A percentile compares a stretch with the other conserved stretches of the same genome.
Evolutionary conservation across 306 rosid species (phyloP).

Genomic region (Fragaria ananassa): DNA sequence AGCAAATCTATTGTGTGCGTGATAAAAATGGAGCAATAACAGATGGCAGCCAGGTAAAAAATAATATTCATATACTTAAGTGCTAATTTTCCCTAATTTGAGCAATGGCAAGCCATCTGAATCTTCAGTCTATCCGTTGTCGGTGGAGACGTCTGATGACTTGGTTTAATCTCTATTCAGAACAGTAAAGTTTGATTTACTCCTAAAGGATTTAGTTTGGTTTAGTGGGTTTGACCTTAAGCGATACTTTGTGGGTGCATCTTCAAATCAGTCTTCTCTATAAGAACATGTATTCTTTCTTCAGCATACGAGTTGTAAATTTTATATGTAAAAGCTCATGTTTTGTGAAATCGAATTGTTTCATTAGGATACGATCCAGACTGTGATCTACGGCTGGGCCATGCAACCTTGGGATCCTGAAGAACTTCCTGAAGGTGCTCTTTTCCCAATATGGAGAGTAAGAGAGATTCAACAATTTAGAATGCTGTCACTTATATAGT

Average conservation of each 20-base stretch:
- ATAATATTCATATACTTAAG: background rate
- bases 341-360: background rate
- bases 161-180: background rate
- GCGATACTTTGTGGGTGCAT: background rate
- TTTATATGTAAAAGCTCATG: background rate
- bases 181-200: background rate
- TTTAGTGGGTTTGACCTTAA: background rate
- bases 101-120: background rate
- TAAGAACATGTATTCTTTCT: background rate
- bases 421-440: constrained; percentile 63
- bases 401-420: constrained; percentile 78
- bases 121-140: background rate
- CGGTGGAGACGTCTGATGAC: background rate
- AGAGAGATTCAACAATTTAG: constrained; percentile 85
- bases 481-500: constrained; percentile 66
- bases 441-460: constrained; percentile 75
- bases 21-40: constrained; percentile 65
- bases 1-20: constrained; percentile 83
- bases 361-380: constrained; percentile 79
- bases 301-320: background rate
- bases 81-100: background rate
- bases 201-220: background rate
- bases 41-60: constrained; percentile 90
- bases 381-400: constrained; percentile 73
- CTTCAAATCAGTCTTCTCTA: background rate